Base-by-base conservation (phyloP, 2,329 filamentous ascomycete species). In the Annulohypoxylon truncatum region DNA sequence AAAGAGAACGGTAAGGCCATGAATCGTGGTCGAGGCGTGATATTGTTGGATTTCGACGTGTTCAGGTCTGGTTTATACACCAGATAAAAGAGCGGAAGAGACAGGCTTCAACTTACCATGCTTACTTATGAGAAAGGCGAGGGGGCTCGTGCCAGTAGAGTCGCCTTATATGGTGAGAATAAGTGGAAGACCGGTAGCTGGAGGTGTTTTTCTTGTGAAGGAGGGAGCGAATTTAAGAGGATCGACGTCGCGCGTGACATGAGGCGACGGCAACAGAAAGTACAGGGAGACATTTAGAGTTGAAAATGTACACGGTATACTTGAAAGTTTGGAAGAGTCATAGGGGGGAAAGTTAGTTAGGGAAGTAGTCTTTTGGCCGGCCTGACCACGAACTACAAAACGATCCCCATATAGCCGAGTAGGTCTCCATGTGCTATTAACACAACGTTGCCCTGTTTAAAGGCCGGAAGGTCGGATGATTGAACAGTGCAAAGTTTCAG, bases 391-490 rank as follows among this genome's bases (percentile, higher is more conserved):
- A 60, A 64, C 66, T 60, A 59, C 44, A 12, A 55, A 31, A 56
- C 31, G 44, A 24, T 52, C 53, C 61, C 61, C 56, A 62, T 59
- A 59, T 29, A 31, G 55, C 15, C 22, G 46, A 56, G 60, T 46
- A 52, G 24, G 31, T 60, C 61, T 71, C 73, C 73, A 73, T 72
- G 53, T 63, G 71, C 68, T 69, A 62, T 62, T 52, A 53, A 68
- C 69, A 68, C 51, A 64, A 68, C 66, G 72, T 64, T 47, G 60
- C 60, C 60, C 67, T 66, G 56, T 24, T 53, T 47, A 33, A 42
- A 51, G 51, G 28, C n/a, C 15, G 38, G 26, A 56, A 72, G 61
- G 64, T 69, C 66, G 61, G 68, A 71, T 72, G 72, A 72, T 73
- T 71, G 46, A 60, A 64, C 50, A 29, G 63, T 64, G 40, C 38